Percentiles rank a stretch among this genome's conserved stretches.
phyloP scores from a whole-genome alignment of 2,329 filamentous ascomycete genomes.

The Diplocarpon mali region DNA sequence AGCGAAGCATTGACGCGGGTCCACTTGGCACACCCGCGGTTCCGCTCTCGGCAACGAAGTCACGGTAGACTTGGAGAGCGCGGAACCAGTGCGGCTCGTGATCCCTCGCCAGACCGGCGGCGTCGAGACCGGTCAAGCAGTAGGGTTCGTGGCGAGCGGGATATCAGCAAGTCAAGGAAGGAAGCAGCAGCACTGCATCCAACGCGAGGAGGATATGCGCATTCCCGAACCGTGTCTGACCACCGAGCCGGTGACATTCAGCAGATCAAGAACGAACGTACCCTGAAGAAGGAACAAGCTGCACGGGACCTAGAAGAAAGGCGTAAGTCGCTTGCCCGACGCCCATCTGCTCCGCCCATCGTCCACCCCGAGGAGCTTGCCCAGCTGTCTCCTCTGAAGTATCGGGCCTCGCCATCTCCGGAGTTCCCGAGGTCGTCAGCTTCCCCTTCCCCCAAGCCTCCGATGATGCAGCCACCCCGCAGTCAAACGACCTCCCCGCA shows the following conservation, averaged over 20 bases:
- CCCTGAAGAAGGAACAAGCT: slow-evolving; percentile 60
- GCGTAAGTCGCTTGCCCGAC: slow-evolving; percentile 69
- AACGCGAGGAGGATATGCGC: slow-evolving; percentile 15
- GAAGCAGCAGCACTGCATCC: slow-evolving; percentile 15
- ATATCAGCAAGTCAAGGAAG: slow-evolving; percentile 17
- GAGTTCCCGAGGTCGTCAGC: slow-evolving; percentile 18
- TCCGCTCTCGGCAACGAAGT: slow-evolving; percentile 45
- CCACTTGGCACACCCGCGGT: slow-evolving; percentile 41
- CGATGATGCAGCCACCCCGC: slow-evolving; percentile 34
- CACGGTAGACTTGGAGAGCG: slow-evolving; percentile 32
- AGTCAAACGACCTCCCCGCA: slow-evolving; percentile 49
- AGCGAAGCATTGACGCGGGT: slow-evolving; percentile 45
- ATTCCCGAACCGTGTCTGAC: slow-evolving; percentile 31
- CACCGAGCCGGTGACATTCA: slow-evolving; percentile 43
- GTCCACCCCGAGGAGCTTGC: slow-evolving; percentile 56
- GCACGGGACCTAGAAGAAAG: slow-evolving; percentile 83
- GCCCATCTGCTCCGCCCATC: slow-evolving; percentile 70
- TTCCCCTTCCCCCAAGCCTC: slow-evolving; percentile 29
- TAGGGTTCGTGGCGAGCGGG: slow-evolving; percentile 20
- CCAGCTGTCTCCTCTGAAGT: slow-evolving; percentile 22
- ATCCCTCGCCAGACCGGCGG: slow-evolving; percentile 24
- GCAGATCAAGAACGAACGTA: slow-evolving; percentile 47
- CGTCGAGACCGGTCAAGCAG: slow-evolving; percentile 26
- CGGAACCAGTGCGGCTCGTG: slow-evolving; percentile 23
- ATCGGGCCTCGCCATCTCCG: slow-evolving; percentile 18